Conservation (phyloP, 2,329 filamentous ascomycete genomes). For the Xylariales sp. region DNA sequence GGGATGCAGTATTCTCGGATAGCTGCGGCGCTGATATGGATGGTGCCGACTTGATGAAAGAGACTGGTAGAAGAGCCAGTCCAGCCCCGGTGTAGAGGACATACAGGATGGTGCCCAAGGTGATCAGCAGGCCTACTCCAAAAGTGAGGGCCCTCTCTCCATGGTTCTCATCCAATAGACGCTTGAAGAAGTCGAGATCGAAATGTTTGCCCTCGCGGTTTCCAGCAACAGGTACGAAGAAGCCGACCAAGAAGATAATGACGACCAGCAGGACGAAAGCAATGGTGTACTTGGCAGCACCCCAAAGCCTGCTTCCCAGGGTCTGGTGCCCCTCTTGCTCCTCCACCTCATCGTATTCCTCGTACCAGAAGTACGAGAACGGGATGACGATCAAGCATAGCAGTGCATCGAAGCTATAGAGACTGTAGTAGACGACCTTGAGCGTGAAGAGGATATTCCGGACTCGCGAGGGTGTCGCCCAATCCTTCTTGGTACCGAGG, state of each 20-base stretch:
- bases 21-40: constrained; percentile 78
- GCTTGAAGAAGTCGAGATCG: constrained; percentile 89
- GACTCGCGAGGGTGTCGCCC: constrained; percentile 81
- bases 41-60: constrained; percentile 87
- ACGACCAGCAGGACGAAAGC: constrained; percentile 76
- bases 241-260: constrained; percentile 83
- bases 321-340: constrained; percentile 74
- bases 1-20: constrained; percentile 69
- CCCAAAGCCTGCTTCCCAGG: constrained; percentile 65
- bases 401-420: constrained; percentile 88
- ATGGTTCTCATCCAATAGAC: constrained; percentile 76
- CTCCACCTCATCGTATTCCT: constrained; percentile 92
- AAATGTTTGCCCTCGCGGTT: constrained; percentile 60
- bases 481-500: constrained; percentile 82
- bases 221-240: constrained; percentile 82
- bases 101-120: constrained; percentile 80
- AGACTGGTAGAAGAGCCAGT: constrained; percentile 81
- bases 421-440: constrained; percentile 83
- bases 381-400: constrained; percentile 87
- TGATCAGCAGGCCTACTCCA: constrained; percentile 80
- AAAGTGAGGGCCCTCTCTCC: constrained; percentile 92
- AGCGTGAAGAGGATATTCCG: constrained; percentile 74
- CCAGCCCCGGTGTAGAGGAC: constrained; percentile 84
- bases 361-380: constrained; percentile 97
- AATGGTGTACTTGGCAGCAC: constrained; percentile 86